Evolutionary conservation across 2,329 filamentous ascomycete genomes (phyloP), one percentile per base, ranked within the genome.

Genomic region (Venturia oleaginea): DNA sequence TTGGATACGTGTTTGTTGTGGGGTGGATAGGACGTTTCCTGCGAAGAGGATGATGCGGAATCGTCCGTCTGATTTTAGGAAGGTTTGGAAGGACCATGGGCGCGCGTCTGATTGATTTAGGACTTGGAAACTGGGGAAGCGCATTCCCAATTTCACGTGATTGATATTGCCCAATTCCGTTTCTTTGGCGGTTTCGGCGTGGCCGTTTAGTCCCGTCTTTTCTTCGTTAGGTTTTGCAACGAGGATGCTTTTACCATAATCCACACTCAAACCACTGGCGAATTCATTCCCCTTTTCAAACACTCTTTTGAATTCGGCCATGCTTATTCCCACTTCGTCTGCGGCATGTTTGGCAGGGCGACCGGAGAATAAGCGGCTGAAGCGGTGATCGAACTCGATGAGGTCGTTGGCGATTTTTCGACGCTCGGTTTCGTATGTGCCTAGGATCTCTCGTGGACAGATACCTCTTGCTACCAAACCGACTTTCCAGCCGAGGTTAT

Each of bases 31-130:
- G 2, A 90, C 74, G 67, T 87, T 77, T 0, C 87, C 87, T 0
- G 84, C 80, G 67, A 90, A 89, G 1, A 90, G 74, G 1, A 87
- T 73, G 38, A 88, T 71, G 5, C 84, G 76, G 72, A 84, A 87
- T 0, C 80, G 77, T 1, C 85, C 85, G 68, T 86, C 81, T 22
- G 78, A 80, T 43, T 76, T 78, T 22, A 88, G 76, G 10, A 76
- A 75, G 65, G 84, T 76, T 61, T 87, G 84, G 54, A 88, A 78
- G 43, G 86, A 80, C 79, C 82, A 86, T 0, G 84, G 81, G 3
- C 82, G 76, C 0, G 78, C 79, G 65, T 81, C 78, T 2, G 79
- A 72, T 68, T 88, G 85, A 67, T 82, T 84, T 3, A 88, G 73
- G 1, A 88, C 83, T 67, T 86, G 81, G 73, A 79, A 80, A 65